Evolutionary conservation across 768 basidiomycete genomes (phyloP), one percentile per base, ranked within the genome.

Genomic region (Psilocybe tampanensis): DNA sequence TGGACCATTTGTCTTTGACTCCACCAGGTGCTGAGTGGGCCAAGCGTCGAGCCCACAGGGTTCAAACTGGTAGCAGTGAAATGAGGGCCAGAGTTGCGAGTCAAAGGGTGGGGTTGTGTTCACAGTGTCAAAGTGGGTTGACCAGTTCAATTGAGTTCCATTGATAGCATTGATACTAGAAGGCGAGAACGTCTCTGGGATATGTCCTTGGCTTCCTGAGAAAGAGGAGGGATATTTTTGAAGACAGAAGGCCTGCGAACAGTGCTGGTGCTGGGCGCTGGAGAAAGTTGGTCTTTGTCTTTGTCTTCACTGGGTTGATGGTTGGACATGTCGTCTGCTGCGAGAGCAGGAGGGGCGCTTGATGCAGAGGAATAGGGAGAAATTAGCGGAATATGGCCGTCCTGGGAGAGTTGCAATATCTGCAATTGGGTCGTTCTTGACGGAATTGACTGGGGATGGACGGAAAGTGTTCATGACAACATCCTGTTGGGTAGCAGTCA

Each of bases 1-100:
- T 94, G 7, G 88, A 88, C 66, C 92, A 94, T 64, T 93, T 92
- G 6, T 89, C 89, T 74, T 93, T 94, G 56, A 81, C 80, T 42
- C 81, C 81, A 8, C 81, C 81, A 0, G 81, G 81, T 12, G 78
- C 81, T 21, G 76, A 74, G 66, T 81, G n/a, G 79, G 15, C 63
- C 63, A 12, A 58, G 43, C 3, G 55, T 58, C 39, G 59, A 59
- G 41, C 60, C 65, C 34, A 77, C 72, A 6, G 80, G 75, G 61
- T 80, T 82, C 33, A 83, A 70, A 60, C 76, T 84, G 22, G 86
- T 86, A 19, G 85, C 81, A 2, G 86, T 89, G 22, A 88, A 88
- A 61, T 84, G 76, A 29, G 86, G 85, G 6, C 84, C 86, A 41
- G 83, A 80, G 0, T 84, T 80, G 12, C 83, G 80, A 1, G 79